Evolutionary conservation across 805 yeast genomes (phyloP).

Genomic region (Metschnikowia chrysomelidarum): DNA sequence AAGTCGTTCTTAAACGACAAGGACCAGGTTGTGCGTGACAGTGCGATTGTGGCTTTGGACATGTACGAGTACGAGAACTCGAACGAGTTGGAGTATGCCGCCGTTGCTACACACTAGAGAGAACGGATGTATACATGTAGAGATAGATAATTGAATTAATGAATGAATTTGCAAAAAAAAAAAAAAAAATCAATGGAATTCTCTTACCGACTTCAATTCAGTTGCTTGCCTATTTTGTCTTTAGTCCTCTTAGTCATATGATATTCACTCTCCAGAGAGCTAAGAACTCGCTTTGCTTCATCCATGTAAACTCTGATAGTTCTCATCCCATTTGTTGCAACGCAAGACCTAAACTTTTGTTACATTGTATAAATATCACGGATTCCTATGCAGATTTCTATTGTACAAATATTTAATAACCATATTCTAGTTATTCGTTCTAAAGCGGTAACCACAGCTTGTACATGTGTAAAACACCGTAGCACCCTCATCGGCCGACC

Average conservation of each 20-base stretch:
- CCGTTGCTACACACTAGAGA: slow-evolving; percentile 11
- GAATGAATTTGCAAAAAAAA: too few species aligned
- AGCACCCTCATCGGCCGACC: slow-evolving; percentile 99
- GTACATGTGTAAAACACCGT: slow-evolving; percentile 98
- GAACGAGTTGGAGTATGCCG: slow-evolving; percentile 70
- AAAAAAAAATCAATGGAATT: too few species aligned
- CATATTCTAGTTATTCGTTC: slow-evolving; percentile 81
- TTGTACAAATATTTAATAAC: background rate
- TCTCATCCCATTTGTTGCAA: too few species aligned
- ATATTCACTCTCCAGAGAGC: too few species aligned
- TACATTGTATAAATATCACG: too few species aligned
- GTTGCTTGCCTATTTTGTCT: too few species aligned
- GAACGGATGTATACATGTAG: slow-evolving; percentile 6
- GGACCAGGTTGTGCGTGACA: slow-evolving; percentile 90
- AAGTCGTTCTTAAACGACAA: slow-evolving; percentile 74
- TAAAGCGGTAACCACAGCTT: slow-evolving; percentile 85
- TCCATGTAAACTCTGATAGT: too few species aligned
- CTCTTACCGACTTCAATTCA: too few species aligned
- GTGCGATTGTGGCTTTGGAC: slow-evolving; percentile 95
- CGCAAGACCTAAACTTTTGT: too few species aligned
- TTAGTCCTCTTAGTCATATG: too few species aligned
- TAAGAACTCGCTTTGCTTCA: too few species aligned
- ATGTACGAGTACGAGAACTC: slow-evolving; percentile 97
- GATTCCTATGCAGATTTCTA: background rate
- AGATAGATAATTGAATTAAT: too few species aligned